These are phyloP conservation scores for Leucocoprinus birnbaumii DNA, from an alignment of 768 basidiomycete genomes.

Conservation along the genomic window DNA sequence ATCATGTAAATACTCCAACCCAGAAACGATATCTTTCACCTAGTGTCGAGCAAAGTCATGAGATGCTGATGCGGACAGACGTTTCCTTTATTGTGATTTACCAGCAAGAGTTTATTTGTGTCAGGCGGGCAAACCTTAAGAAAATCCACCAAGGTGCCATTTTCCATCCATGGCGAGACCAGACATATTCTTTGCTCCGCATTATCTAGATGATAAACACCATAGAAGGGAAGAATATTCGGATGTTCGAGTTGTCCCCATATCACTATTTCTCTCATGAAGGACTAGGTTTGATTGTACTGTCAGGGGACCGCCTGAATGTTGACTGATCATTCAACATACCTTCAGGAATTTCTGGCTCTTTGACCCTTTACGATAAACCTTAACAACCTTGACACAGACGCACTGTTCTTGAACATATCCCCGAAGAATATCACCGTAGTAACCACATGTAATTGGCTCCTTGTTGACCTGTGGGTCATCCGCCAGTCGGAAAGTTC, in stretches of 20 bases:
- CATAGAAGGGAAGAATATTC: conserved; percentile 14
- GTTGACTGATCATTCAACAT: neutral
- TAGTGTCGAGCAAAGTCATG: no score
- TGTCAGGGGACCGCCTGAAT: neutral
- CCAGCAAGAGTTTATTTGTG: conserved; percentile 1
- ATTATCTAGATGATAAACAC: conserved; percentile 11
- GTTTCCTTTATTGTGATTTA: neutral
- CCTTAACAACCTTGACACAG: conserved; percentile 23
- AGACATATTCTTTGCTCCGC: conserved; percentile 7
- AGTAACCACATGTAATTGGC: conserved; percentile 20
- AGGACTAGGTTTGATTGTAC: neutral
- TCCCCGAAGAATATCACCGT: conserved; percentile 26
- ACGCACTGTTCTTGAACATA: conserved; percentile 17
- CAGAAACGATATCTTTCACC: neutral
- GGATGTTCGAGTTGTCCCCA: conserved; percentile 12
- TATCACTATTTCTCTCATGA: conserved; percentile 5
- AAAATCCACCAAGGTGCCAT: conserved; percentile 8
- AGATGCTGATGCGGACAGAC: no score
- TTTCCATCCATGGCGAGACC: conserved; percentile 15
- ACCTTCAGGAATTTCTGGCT: conserved; percentile 21
- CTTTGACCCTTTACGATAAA: conserved; percentile 19
- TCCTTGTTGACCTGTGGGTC: conserved; percentile 12
- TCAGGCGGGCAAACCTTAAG: neutral
- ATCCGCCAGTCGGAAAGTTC: conserved; percentile 18
- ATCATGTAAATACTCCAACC: conserved; percentile 4